Evolutionary conservation across 441 rosid genomes (phyloP).

Genomic region (Arabidopsis lyrata): DNA sequence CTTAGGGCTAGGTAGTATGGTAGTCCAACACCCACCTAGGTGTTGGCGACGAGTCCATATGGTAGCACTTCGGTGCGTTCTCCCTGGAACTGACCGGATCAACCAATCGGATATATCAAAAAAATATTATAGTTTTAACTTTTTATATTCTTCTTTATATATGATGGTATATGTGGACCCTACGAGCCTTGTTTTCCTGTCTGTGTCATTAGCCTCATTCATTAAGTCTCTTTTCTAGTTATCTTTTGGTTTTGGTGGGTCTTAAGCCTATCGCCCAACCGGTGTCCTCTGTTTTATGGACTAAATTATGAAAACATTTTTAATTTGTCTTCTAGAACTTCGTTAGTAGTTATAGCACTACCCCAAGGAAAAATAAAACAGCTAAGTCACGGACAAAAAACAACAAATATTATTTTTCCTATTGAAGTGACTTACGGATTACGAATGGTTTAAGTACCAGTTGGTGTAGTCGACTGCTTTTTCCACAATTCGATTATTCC

Average conservation of each 20-base stretch:
- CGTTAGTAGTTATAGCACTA: neutral
- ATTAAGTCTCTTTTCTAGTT: conserved; percentile 3
- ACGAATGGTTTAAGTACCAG: neutral
- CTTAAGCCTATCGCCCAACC: neutral
- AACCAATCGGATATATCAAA: too few species aligned
- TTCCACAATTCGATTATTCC: neutral
- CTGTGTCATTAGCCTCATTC: conserved; percentile 29
- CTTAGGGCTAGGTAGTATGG: too few species aligned
- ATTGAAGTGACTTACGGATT: neutral
- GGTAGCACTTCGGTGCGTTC: too few species aligned
- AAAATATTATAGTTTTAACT: too few species aligned
- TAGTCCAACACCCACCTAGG: too few species aligned
- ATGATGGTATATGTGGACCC: conserved; percentile 27
- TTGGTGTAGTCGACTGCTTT: conserved; percentile 6
- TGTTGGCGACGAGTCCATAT: too few species aligned
- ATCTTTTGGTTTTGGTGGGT: conserved; percentile 25
- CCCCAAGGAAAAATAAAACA: neutral
- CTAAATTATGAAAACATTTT: conserved; percentile 9
- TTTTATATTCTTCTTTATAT: neutral
- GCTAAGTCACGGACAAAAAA: conserved; percentile 1
- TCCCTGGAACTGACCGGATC: too few species aligned
- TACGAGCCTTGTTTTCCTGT: conserved; percentile 10
- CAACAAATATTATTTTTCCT: conserved; percentile 8
- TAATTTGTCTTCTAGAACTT: conserved; percentile 1
- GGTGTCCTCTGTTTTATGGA: conserved; percentile 4